Evolutionary conservation across 441 rosid genomes (phyloP).

Genomic region (Erodium texanum): DNA sequence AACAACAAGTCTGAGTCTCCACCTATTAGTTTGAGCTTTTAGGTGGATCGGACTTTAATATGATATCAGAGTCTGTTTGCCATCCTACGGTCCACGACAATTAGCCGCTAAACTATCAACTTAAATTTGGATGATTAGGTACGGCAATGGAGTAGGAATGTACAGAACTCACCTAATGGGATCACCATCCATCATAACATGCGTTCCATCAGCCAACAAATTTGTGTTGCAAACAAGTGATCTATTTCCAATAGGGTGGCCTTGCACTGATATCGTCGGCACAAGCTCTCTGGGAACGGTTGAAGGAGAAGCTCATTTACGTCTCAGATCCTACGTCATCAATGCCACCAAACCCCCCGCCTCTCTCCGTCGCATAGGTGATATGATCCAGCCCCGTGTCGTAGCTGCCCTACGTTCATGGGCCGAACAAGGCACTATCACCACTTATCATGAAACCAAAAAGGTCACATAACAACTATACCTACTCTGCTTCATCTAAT

Average conservation of each 20-base stretch:
- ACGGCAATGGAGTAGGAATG: constrained; percentile 30
- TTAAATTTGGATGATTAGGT: neutral
- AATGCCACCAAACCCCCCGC: constrained; percentile 26
- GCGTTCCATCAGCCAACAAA: constrained; percentile 22
- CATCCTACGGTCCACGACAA: no score
- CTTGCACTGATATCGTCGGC: constrained; percentile 22
- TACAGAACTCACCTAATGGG: constrained; percentile 28
- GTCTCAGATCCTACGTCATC: constrained; percentile 23
- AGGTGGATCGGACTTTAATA: no score
- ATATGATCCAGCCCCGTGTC: constrained; percentile 22
- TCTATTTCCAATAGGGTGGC: constrained; percentile 21
- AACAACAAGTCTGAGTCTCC: no score
- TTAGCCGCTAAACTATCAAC: no score
- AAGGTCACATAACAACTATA: constrained; percentile 13
- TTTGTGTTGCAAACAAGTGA: constrained; percentile 15
- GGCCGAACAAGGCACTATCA: constrained; percentile 24
- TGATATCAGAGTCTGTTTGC: no score
- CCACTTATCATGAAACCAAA: constrained; percentile 19
- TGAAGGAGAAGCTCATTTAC: constrained; percentile 25
- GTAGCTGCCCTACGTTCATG: constrained; percentile 27
- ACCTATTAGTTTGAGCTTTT: no score
- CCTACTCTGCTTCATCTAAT: no score
- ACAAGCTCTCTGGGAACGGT: constrained; percentile 14
- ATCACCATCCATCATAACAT: constrained; percentile 28
- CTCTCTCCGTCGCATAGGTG: constrained; percentile 25